Percentiles rank a stretch among this genome's conserved stretches.
phyloP scores from a whole-genome alignment of 78 protist species.

The Salpingoeca rosetta region DNA sequence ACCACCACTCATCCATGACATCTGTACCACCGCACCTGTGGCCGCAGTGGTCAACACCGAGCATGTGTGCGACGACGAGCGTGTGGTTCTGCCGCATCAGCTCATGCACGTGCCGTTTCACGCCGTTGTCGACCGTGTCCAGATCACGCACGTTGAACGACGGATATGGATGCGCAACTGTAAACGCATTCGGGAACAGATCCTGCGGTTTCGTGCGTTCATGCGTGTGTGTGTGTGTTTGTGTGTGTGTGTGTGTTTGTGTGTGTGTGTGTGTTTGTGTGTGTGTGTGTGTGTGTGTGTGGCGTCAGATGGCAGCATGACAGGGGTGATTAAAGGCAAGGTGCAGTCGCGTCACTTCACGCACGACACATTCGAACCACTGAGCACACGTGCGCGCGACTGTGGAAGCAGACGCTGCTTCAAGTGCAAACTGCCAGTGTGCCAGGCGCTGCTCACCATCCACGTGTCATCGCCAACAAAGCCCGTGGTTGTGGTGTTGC shows the following conservation, averaged over 20 bases:
- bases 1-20: too few relatives aligned
- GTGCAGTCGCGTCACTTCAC: too few relatives aligned
- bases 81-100: neutral
- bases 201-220: neutral
- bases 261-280: too few relatives aligned
- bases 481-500: conserved; percentile 9
- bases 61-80: conserved; percentile 60
- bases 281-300: too few relatives aligned
- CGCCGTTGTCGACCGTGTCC: conserved; percentile 85
- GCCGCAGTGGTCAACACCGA: conserved; percentile 96
- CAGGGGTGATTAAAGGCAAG: too few relatives aligned
- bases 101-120: neutral
- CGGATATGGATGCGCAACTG: conserved; percentile 54
- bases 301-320: too few relatives aligned
- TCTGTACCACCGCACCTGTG: conserved; percentile 60
- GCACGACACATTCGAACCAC: too few relatives aligned
- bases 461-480: conserved; percentile 95
- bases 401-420: neutral
- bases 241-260: too few relatives aligned
- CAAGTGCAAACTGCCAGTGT: neutral
- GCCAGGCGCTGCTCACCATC: conserved; percentile 16
- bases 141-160: conserved; percentile 84
- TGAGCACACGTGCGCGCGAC: neutral
- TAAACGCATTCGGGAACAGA: conserved; percentile 57
- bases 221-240: too few relatives aligned